Conservation (phyloP, 2,329 filamentous ascomycete genomes). For the Fusarium transvaalense region DNA sequence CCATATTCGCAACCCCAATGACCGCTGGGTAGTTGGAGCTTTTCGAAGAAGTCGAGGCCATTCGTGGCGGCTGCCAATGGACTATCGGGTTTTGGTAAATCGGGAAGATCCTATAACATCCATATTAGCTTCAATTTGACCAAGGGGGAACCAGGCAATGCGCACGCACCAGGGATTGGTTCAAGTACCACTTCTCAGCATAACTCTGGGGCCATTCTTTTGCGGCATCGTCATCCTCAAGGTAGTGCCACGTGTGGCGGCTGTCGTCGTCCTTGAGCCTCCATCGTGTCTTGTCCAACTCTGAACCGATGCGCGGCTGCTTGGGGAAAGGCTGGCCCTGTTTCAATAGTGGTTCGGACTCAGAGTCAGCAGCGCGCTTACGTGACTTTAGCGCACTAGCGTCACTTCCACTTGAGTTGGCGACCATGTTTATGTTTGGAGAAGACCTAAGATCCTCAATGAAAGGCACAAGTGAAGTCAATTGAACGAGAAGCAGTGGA, state of each 20-base stretch:
- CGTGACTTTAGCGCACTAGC: slow-evolving; percentile 52
- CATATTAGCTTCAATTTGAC: slow-evolving; percentile 17
- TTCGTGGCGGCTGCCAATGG: slow-evolving; percentile 85
- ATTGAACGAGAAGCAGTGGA: slow-evolving; percentile 34
- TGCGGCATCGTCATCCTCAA: slow-evolving; percentile 77
- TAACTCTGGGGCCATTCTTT: slow-evolving; percentile 85
- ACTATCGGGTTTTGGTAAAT: slow-evolving; percentile 76
- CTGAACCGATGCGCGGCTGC: slow-evolving; percentile 62
- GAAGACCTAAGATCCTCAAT: not conserved
- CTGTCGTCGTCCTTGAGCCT: slow-evolving; percentile 85
- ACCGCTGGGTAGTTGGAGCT: slow-evolving; percentile 87
- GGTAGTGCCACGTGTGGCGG: slow-evolving; percentile 93
- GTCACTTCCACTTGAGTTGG: slow-evolving; percentile 49
- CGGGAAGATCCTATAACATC: slow-evolving; percentile 73
- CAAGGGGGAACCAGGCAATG: not conserved
- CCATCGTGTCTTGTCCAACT: slow-evolving; percentile 87
- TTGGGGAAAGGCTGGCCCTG: slow-evolving; percentile 56
- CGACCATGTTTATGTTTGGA: slow-evolving; percentile 49
- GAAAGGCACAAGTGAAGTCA: not conserved
- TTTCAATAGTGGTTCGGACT: slow-evolving; percentile 46
- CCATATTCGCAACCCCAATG: slow-evolving; percentile 99
- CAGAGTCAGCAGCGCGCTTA: slow-evolving; percentile 60
- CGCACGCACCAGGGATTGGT: slow-evolving; percentile 76
- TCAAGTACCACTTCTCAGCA: slow-evolving; percentile 91
- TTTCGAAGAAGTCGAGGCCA: slow-evolving; percentile 87